phyloP scores from a whole-genome alignment of 2,329 filamentous ascomycete species.

The Fusarium hainanense region DNA sequence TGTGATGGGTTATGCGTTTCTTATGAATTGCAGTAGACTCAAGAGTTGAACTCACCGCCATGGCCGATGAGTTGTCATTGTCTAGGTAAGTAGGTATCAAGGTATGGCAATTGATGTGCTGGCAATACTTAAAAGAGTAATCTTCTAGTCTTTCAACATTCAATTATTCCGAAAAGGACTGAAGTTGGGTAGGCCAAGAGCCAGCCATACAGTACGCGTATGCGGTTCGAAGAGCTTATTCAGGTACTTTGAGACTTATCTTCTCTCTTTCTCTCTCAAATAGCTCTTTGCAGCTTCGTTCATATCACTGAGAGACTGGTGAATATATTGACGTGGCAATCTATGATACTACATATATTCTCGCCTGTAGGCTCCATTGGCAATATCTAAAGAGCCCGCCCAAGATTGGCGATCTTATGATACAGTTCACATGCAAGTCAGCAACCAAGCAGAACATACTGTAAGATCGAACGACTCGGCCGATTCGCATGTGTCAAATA shows the following conservation, averaged over 20 bases:
- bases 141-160: neutral
- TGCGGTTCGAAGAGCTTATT: neutral
- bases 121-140: slow-evolving; percentile 11
- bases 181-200: slow-evolving; percentile 1
- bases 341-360: neutral
- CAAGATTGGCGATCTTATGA: slow-evolving; percentile 2
- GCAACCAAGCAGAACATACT: neutral
- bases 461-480: neutral
- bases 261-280: neutral
- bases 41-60: slow-evolving; percentile 23
- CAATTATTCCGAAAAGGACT: neutral
- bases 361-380: neutral
- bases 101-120: slow-evolving; percentile 22
- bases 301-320: neutral
- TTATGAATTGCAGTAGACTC: neutral
- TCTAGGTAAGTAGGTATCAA: neutral
- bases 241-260: too few relatives aligned
- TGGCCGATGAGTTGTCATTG: slow-evolving; percentile 28
- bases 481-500: neutral
- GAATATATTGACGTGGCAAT: neutral
- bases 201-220: neutral
- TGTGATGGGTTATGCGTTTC: neutral
- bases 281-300: neutral
- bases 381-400: neutral
- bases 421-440: slow-evolving; percentile 20